These are phyloP conservation scores for Chlorella sp. DNA, from an alignment of 139 green algal genomes.

Conservation along the genomic window DNA sequence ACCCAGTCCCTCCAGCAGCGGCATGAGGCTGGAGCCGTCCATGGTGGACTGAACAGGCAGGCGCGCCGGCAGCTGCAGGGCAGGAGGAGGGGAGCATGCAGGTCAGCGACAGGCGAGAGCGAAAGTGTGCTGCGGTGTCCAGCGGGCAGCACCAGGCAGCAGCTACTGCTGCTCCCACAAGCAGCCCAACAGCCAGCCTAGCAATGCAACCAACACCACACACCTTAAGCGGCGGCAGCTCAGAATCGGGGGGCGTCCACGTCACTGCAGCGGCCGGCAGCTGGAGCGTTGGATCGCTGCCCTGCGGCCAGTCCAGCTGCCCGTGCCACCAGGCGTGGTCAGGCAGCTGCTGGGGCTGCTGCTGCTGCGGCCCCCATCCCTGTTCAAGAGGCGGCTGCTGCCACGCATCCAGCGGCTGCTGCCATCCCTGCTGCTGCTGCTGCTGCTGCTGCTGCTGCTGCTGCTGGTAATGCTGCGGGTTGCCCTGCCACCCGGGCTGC, in stretches of 20 bases:
- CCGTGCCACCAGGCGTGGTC: conserved; percentile 2
- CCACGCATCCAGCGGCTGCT: neutral
- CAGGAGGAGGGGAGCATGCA: neutral
- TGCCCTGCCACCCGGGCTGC: neutral
- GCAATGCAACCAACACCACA: no score
- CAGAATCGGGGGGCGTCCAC: neutral
- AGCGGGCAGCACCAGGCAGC: no score
- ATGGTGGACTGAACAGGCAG: neutral
- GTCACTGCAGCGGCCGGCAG: neutral
- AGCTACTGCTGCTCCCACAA: no score
- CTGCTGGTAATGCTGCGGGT: neutral
- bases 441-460: neutral
- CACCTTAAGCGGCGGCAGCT: neutral
- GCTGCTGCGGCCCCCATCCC: no score
- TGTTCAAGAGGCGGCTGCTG: neutral
- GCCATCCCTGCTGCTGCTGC: neutral
- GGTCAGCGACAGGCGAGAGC: no score
- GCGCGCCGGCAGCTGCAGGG: neutral
- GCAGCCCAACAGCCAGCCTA: no score
- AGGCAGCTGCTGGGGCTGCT: neutral
- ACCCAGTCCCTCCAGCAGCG: neutral
- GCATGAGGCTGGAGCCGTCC: neutral
- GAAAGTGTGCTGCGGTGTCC: no score
- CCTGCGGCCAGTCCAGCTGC: conserved; percentile 15
- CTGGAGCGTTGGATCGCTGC: neutral